These are phyloP conservation scores for Moesziomyces parantarcticus DNA, from an alignment of 1,284 basidiomycete species.

Conservation along the genomic window DNA sequence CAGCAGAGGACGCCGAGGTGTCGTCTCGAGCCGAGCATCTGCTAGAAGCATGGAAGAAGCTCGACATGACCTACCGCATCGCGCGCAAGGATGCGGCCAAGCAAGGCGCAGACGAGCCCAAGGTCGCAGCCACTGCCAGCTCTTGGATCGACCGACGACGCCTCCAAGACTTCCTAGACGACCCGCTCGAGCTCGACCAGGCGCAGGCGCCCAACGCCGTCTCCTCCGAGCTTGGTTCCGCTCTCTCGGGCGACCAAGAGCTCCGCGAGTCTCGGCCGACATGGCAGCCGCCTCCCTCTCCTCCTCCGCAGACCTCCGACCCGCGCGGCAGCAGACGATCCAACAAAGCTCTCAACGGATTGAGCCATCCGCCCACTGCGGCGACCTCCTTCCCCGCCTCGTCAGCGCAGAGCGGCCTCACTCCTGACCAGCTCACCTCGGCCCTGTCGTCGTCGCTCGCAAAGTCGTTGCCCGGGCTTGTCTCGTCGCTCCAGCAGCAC, in stretches of 20 bases:
- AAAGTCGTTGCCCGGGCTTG: conserved; percentile 35
- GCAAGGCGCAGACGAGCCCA: conserved; percentile 62
- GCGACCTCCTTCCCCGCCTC: conserved; percentile 2
- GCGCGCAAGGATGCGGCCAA: conserved; percentile 70
- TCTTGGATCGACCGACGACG: conserved; percentile 43
- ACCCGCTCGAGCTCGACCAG: conserved; percentile 39
- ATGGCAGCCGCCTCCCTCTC: conserved; percentile 40
- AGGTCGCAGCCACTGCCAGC: conserved; percentile 12
- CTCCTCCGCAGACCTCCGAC: conserved; percentile 8
- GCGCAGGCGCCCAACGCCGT: conserved; percentile 56
- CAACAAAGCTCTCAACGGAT: conserved; percentile 17
- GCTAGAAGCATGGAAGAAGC: conserved; percentile 78
- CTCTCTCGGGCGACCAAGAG: conserved; percentile 29
- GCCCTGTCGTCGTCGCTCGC: conserved; percentile 34
- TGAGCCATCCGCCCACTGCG: too few relatives aligned
- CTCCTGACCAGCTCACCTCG: conserved; percentile 33
- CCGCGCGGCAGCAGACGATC: conserved; percentile 10
- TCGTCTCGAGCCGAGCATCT: conserved; percentile 71
- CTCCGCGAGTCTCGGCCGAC: conserved; percentile 22
- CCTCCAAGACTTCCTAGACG: conserved; percentile 36
- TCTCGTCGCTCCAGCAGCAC: conserved; percentile 47
- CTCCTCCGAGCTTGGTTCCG: conserved; percentile 45
- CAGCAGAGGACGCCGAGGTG: conserved; percentile 32
- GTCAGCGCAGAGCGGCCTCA: conserved; percentile 22
- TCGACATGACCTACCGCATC: conserved; percentile 84